Base-by-base conservation (phyloP, 2,329 filamentous ascomycete genomes). In the Thelonectria discophora region DNA sequence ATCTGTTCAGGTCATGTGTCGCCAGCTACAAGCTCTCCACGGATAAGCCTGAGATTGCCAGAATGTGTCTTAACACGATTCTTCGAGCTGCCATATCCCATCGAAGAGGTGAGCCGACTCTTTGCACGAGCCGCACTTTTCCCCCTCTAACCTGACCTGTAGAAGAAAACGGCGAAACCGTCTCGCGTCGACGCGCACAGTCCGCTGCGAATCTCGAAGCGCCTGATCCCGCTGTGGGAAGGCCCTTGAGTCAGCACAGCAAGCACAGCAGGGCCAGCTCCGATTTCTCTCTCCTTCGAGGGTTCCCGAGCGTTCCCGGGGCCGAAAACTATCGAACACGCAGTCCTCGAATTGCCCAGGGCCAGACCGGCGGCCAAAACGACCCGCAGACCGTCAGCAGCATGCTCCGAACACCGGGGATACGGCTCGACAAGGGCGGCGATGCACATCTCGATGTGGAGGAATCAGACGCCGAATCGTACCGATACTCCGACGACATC, bases 41-140 rank as follows among this genome's bases (percentile, higher is more conserved):
- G 45, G 86, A 87, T 59, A 86, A 86, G 34, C 86, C 90, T 5
- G 90, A 93, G 69, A 90, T 86, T 64, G 88, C 92, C 68, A 89
- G 90, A 73, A 85, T 87, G 70, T 94, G 91, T 73, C 84, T 98
- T 45, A 89, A 90, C 51, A 84, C 89, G 21, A 89, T 97, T 66
- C 78, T 97, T 59, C 86, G 88, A 72, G 87, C 88, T 39, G 87
- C 94, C 39, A 85, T 95, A 66, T 79, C 85, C 50, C 84, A 84
- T 69, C 85, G 86, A 77, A 84, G 85, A 81, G 90, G 92, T 94
- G 79, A 30, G 52, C 17, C 10, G 8, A 9, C 32, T 11, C 45
- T 11, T 15, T 27, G 11, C 9, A 3, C 9, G 37, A 21, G 39
- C 18, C 8, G 8, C 13, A 30, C n/a, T 42, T 9, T 47, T 42